phyloP scores from a whole-genome alignment of 305 asterid species.

The Caryopteris hybrid region DNA sequence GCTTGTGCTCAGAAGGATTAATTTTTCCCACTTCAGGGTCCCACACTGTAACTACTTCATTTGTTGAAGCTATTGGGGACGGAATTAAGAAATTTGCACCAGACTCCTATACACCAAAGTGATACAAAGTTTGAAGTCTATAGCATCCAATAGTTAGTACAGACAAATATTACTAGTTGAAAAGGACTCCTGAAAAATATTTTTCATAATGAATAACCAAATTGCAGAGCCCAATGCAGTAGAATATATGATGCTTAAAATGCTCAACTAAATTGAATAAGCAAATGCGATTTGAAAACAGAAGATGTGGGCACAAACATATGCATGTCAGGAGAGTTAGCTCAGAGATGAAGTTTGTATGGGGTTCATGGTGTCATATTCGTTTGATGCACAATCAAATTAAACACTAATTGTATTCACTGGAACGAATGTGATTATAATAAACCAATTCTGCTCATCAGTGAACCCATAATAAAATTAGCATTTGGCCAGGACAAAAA shows the following conservation, averaged over 20 bases:
- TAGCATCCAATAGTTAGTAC: conserved; percentile 1
- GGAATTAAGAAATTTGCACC: conserved; percentile 94
- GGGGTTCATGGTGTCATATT: background rate
- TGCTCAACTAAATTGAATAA: background rate
- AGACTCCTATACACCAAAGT: conserved; percentile 59
- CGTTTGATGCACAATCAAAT: background rate
- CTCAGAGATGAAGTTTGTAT: background rate
- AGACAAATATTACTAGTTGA: background rate
- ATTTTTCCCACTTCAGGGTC: conserved; percentile 96
- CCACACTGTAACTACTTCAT: conserved; percentile 90
- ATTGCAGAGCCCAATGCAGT: background rate
- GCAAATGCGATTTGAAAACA: background rate
- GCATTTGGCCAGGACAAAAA: background rate
- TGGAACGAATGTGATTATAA: background rate
- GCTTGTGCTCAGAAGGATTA: conserved; percentile 99
- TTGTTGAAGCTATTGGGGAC: conserved; percentile 88
- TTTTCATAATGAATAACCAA: background rate
- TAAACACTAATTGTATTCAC: background rate
- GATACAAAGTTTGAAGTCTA: conserved; percentile 7
- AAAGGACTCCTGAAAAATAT: background rate
- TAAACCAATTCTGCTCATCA: background rate
- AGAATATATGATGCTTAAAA: background rate
- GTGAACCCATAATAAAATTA: background rate
- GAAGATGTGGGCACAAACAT: background rate
- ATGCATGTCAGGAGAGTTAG: background rate